phyloP scores from a whole-genome alignment of 768 basidiomycete species.

The Agaricus sinodeliciosus region DNA sequence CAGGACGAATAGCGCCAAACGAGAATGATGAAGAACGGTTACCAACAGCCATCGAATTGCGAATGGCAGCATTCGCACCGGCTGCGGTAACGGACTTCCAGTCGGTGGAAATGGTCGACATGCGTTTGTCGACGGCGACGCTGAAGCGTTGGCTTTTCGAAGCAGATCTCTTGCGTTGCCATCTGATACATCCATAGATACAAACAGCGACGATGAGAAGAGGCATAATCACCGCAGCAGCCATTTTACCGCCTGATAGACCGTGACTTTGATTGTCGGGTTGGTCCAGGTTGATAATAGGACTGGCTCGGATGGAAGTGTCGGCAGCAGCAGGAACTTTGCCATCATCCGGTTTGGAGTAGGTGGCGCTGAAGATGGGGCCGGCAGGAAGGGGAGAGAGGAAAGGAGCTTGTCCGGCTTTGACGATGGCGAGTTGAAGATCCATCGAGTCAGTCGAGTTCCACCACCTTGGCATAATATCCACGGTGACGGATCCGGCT shows the following conservation, averaged over 20 bases:
- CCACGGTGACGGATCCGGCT: slow-evolving; percentile 41
- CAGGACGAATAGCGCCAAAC: slow-evolving; percentile 50
- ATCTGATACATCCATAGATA: slow-evolving; percentile 43
- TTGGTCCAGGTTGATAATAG: slow-evolving; percentile 31
- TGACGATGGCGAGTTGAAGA: slow-evolving; percentile 58
- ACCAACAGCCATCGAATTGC: slow-evolving; percentile 53
- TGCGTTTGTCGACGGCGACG: slow-evolving; percentile 69
- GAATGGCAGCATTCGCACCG: slow-evolving; percentile 70
- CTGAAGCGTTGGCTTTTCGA: slow-evolving; percentile 55
- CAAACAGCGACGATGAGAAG: slow-evolving; percentile 45
- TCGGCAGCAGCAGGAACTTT: slow-evolving; percentile 27
- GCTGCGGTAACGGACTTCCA: slow-evolving; percentile 69
- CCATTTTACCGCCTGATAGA: slow-evolving; percentile 42
- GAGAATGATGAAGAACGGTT: slow-evolving; percentile 44
- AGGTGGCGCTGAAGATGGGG: slow-evolving; percentile 65
- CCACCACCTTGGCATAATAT: slow-evolving; percentile 66
- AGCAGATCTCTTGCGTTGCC: slow-evolving; percentile 40
- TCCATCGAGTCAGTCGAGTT: slow-evolving; percentile 39
- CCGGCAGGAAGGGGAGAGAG: slow-evolving; percentile 51
- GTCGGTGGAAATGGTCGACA: slow-evolving; percentile 74
- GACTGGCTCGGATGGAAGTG: slow-evolving; percentile 27
- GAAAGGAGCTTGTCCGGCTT: slow-evolving; percentile 43
- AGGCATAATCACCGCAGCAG: slow-evolving; percentile 66
- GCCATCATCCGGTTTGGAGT: slow-evolving; percentile 35
- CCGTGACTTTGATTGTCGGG: slow-evolving; percentile 21